These are phyloP conservation scores for Trichoderma koningii DNA, from an alignment of 2,329 filamentous ascomycete genomes.

Conservation along the genomic window DNA sequence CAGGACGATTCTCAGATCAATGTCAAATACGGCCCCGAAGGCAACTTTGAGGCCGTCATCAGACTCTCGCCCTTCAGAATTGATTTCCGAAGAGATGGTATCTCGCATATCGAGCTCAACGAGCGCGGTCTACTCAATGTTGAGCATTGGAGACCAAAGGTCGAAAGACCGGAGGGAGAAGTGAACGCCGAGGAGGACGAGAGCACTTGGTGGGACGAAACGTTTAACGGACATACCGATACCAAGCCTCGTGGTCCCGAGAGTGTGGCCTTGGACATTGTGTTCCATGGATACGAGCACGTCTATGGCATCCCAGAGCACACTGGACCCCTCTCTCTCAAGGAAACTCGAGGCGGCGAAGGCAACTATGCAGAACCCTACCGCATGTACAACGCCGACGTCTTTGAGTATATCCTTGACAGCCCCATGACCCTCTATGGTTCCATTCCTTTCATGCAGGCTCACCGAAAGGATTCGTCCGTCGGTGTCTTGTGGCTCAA, in stretches of 20 bases:
- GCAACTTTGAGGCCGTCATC: slow-evolving; percentile 79
- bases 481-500: slow-evolving; percentile 98
- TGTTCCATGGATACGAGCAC: slow-evolving; percentile 87
- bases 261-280: slow-evolving; percentile 86
- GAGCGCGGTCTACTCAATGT: slow-evolving; percentile 87
- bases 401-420: slow-evolving; percentile 96
- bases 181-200: slow-evolving; percentile 65
- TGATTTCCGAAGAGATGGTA: slow-evolving; percentile 82
- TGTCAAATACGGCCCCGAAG: slow-evolving; percentile 75
- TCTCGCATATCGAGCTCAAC: slow-evolving; percentile 84
- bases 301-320: slow-evolving; percentile 96
- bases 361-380: slow-evolving; percentile 89
- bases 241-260: slow-evolving; percentile 94
- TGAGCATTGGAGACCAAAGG: slow-evolving; percentile 92
- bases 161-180: slow-evolving; percentile 64
- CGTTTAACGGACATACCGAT: slow-evolving; percentile 93
- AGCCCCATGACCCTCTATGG: slow-evolving; percentile 99
- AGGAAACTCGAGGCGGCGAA: slow-evolving; percentile 84
- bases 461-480: slow-evolving; percentile 88
- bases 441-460: slow-evolving; percentile 97
- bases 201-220: slow-evolving; percentile 97
- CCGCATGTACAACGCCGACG: slow-evolving; percentile 91
- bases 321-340: slow-evolving; percentile 82
- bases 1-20: slow-evolving; percentile 69
- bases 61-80: slow-evolving; percentile 80